Evolutionary conservation across 2,329 filamentous ascomycete genomes (phyloP).

Genomic region (Neofusicoccum ribis): DNA sequence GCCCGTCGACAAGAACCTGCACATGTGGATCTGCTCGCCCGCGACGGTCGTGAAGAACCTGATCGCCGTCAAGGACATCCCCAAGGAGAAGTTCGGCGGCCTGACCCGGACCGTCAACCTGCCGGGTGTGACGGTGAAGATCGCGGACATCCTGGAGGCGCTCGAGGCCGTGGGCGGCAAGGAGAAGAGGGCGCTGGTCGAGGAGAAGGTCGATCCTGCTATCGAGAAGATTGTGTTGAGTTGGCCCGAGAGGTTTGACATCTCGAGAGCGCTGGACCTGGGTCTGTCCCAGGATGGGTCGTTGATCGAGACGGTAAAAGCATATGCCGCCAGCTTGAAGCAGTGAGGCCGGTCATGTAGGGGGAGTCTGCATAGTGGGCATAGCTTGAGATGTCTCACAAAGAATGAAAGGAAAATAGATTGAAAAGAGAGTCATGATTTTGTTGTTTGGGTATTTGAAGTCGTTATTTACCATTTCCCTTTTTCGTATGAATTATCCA

Average conservation of each 20-base stretch:
- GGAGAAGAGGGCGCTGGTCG: slow-evolving; percentile 49
- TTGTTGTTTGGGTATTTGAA: not conserved
- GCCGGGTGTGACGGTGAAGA: slow-evolving; percentile 52
- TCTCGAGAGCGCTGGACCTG: slow-evolving; percentile 54
- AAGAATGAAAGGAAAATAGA: not conserved
- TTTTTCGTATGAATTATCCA: not conserved
- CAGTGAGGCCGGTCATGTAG: not conserved
- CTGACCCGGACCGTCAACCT: slow-evolving; percentile 51
- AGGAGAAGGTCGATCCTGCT: slow-evolving; percentile 47
- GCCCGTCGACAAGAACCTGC: slow-evolving; percentile 48
- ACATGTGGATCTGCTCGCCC: slow-evolving; percentile 58
- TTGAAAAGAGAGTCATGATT: not conserved
- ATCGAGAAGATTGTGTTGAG: slow-evolving; percentile 51
- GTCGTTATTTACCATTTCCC: not conserved
- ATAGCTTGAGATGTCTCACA: not conserved
- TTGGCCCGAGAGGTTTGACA: slow-evolving; percentile 55
- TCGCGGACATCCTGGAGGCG: slow-evolving; percentile 56
- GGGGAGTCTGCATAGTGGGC: not conserved
- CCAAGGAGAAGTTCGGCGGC: slow-evolving; percentile 45
- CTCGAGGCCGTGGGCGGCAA: slow-evolving; percentile 53
- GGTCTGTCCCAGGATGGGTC: slow-evolving; percentile 53
- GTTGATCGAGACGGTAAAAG: slow-evolving; percentile 40
- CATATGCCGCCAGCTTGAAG: slow-evolving; percentile 17
- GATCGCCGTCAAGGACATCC: slow-evolving; percentile 49
- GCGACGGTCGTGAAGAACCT: slow-evolving; percentile 55